Base-by-base conservation (phyloP, 164 flowering plant genomes). In the Umbellularia californica region DNA sequence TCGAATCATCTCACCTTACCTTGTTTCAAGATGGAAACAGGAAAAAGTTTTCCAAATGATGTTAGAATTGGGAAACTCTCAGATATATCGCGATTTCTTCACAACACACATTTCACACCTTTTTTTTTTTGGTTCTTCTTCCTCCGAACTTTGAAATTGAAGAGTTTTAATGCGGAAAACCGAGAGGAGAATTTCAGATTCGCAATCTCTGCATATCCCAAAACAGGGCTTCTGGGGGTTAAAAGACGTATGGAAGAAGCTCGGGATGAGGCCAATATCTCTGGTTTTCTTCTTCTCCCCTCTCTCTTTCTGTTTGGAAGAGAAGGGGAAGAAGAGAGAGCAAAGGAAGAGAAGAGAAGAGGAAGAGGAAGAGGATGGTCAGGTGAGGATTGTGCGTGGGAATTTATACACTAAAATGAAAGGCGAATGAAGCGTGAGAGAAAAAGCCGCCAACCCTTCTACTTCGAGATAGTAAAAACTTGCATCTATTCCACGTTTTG, bases 1-100 rank as follows among this genome's bases (percentile, higher is more conserved):
- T 58, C 87, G 85, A 89, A 90, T 90, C 97, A 92, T 89, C 78
- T 84, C 79, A 2, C 2, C 20, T 67, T 11, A 2, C 2, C 20
- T 67, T 11, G 19, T 30, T 30, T 30, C 35, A 30, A 30, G 35
- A 5, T 30, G 35, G 4, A 30, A 30, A 30, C 35, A 30, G 35
- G 3, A 4, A 30, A 28, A 30, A 30, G 35, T 30, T 30, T 30
- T 30, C 35, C 35, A 30, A 30, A 30, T 30, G 6, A 30, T 30
- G 35, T 30, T 30, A 30, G 35, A 30, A 30, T 30, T 0, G 0
- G 35, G 35, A 50, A 17, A 0, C 12, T 0, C 22, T 60, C 50
- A 55, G 55, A 11, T 58, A 10, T 58, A 19, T 20, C 19, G 41
- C 6, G 22, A 4, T n/a, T 71, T 10, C 20, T 60, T 5, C 65